A percentile compares a stretch with the other conserved stretches of the same genome.
These are phyloP conservation scores for Yamadazyma sp. DNA, from an alignment of 805 yeast genomes.

Conservation along the genomic window DNA sequence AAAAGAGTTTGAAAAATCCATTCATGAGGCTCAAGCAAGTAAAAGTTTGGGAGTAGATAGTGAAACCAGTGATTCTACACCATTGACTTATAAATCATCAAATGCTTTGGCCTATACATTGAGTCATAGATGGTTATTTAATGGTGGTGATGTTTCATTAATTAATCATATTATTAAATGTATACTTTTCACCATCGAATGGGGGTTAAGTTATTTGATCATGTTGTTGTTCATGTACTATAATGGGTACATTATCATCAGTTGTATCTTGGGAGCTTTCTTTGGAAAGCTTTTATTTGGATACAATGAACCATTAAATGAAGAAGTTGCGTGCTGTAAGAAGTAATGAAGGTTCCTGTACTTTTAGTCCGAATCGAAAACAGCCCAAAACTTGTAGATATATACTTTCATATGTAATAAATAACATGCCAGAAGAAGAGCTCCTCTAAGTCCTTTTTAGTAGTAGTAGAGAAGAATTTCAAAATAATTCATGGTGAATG, in stretches of 20 bases:
- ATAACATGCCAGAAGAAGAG: no score
- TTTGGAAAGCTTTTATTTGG: constrained; percentile 56
- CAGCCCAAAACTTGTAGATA: no score
- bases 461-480: no score
- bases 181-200: constrained; percentile 51
- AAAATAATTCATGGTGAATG: no score
- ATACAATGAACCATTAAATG: constrained; percentile 37
- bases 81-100: not conserved
- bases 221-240: constrained; percentile 76
- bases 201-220: constrained; percentile 62
- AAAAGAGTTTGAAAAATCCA: constrained; percentile 20
- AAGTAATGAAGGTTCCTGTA: constrained; percentile 9
- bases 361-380: no score
- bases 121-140: constrained; percentile 32
- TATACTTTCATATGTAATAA: no score
- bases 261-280: constrained; percentile 60
- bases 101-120: constrained; percentile 24
- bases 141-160: constrained; percentile 9
- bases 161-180: constrained; percentile 53
- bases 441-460: no score
- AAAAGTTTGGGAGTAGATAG: no score
- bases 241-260: constrained; percentile 64
- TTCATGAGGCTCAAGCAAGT: no score
- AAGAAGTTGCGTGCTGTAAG: constrained; percentile 13
- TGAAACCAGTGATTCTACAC: no score